phyloP scores from a whole-genome alignment of 192 early-diverging fungal genomes.

The Coemansia sp. region DNA sequence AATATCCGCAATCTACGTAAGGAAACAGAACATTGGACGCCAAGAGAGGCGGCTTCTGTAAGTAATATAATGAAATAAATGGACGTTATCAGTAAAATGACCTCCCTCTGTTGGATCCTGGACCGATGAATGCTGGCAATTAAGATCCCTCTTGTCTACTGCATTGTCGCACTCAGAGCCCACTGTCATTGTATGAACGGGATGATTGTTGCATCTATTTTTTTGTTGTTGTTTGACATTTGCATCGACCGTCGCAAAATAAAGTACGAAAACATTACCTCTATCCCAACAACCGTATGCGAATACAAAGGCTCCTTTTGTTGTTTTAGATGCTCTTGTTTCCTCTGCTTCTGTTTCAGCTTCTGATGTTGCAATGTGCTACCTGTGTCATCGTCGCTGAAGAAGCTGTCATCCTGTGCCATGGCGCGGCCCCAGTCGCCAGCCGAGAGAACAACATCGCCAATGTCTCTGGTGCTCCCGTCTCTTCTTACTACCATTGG shows the following conservation, averaged over 20 bases:
- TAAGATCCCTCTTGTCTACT: too few relatives aligned
- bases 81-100: neutral
- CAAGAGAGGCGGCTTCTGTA: neutral
- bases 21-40: neutral
- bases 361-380: neutral
- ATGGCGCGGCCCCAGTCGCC: constrained; percentile 13
- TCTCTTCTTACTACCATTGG: neutral
- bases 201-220: too few relatives aligned
- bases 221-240: too few relatives aligned
- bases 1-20: neutral
- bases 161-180: too few relatives aligned
- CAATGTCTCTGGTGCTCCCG: constrained; percentile 5
- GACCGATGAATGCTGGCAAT: too few relatives aligned
- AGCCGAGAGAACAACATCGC: constrained; percentile 24
- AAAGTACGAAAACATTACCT: too few relatives aligned
- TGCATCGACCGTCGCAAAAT: too few relatives aligned
- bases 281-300: too few relatives aligned
- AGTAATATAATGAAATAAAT: neutral
- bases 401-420: constrained; percentile 12
- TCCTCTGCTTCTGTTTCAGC: neutral
- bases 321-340: neutral
- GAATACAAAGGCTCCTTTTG: too few relatives aligned
- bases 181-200: too few relatives aligned
- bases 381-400: constrained; percentile 22
- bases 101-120: too few relatives aligned